Evolutionary conservation across 2,329 filamentous ascomycete species (phyloP), one percentile per base, ranked within the genome.

Genomic region (Diaporthe australafricana): DNA sequence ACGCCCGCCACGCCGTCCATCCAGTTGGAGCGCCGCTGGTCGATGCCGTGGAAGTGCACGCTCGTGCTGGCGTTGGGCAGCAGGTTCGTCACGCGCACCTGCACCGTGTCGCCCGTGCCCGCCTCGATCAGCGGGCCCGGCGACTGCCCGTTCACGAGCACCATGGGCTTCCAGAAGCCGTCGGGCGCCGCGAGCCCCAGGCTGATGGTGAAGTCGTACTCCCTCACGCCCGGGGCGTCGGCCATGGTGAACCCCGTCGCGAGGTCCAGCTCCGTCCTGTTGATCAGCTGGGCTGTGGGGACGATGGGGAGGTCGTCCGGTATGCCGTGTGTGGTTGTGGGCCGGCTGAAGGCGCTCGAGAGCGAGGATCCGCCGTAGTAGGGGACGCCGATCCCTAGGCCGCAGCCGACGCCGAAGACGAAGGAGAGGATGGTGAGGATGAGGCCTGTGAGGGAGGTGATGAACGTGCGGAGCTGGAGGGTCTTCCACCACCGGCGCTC

Each of bases 31-130:
- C 88, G 88, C 74, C 87, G 88, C 80, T 92, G 90, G 75, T 88
- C 89, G 74, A 93, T 84, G 22, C 92, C 92, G 77, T 94, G 92
- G 82, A 91, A 94, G 77, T 94, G 92, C 17, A 93, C 83, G 57
- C 87, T 86, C 2, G 91, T 89, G 68, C 78, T 81, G 60, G 74
- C 74, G 47, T 80, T 76, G 17, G 74, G 38, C 76, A 85, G 79
- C 11, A 74, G 74, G 76, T 86, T 86, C 65, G 80, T 77, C 6
- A 86, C 83, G 4, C 76, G 76, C 17, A 86, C 80, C 2, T 81
- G 77, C 48, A 87, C 75, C 25, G 80, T 81, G 74, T 87, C 85
- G 12, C 84, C 85, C 2, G 77, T 78, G 72, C 83, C 82, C 9
- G 82, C 85, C 75, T 86, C 83, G 66, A 86, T 81, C 63, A 84